These are phyloP conservation scores for Colletotrichum chlorophyti DNA, from an alignment of 2,329 filamentous ascomycete genomes.

Conservation along the genomic window DNA sequence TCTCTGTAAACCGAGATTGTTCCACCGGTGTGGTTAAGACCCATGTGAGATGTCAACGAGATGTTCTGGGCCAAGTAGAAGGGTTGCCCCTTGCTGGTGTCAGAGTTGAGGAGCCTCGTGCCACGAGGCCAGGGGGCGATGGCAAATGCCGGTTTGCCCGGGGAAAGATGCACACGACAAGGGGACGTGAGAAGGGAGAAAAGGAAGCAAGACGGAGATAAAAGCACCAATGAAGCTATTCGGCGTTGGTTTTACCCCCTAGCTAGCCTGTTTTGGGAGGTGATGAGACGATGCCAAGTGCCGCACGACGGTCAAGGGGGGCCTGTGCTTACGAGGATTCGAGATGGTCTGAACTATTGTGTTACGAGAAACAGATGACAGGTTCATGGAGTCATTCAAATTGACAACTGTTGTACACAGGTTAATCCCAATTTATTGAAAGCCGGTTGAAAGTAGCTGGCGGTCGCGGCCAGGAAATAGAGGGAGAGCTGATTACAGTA, in stretches of 20 bases:
- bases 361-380: too few relatives aligned
- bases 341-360: conserved; percentile 19
- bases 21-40: too few relatives aligned
- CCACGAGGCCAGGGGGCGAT: neutral
- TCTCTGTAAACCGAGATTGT: too few relatives aligned
- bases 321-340: conserved; percentile 8
- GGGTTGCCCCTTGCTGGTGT: conserved; percentile 9
- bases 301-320: conserved; percentile 19
- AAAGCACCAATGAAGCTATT: conserved; percentile 18
- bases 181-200: neutral
- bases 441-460: neutral
- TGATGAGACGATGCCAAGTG: conserved; percentile 29
- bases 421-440: neutral
- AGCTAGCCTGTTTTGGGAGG: conserved; percentile 15
- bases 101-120: conserved; percentile 4
- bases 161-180: neutral
- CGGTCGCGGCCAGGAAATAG: too few relatives aligned
- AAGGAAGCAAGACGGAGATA: neutral
- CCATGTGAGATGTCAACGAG: conserved; percentile 9
- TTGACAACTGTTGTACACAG: too few relatives aligned
- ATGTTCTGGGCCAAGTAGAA: conserved; percentile 1
- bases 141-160: conserved; percentile 6
- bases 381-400: conserved; percentile 1
- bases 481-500: too few relatives aligned
- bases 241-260: conserved; percentile 4